A percentile compares a stretch with the other conserved stretches of the same genome.
phyloP scores from a whole-genome alignment of 345 rosid species.

The Heritiera littoralis region DNA sequence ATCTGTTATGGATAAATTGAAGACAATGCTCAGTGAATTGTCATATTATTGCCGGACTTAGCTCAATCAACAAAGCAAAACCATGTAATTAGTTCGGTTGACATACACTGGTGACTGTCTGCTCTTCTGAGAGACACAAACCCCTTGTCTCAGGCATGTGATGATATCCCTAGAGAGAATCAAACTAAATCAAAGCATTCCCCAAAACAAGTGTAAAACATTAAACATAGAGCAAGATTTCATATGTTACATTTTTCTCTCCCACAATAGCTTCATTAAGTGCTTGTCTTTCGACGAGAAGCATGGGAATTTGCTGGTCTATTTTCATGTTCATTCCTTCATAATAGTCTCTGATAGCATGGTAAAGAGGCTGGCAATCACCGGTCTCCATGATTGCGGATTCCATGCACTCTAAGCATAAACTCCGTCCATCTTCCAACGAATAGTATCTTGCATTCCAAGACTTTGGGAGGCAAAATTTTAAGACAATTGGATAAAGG shows the following conservation, averaged over 20 bases:
- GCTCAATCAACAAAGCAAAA: neutral
- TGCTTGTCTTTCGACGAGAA: constrained; percentile 91
- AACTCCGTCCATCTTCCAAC: constrained; percentile 79
- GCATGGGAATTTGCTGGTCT: constrained; percentile 95
- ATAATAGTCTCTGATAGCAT: constrained; percentile 83
- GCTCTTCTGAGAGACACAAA: constrained; percentile 94
- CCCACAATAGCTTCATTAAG: constrained; percentile 91
- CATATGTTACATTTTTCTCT: constrained; percentile 64
- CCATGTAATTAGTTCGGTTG: neutral
- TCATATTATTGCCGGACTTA: neutral
- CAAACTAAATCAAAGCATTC: constrained; percentile 24
- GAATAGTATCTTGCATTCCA: constrained; percentile 59
- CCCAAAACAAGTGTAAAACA: neutral
- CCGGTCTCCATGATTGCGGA: constrained; percentile 94
- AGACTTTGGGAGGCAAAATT: constrained; percentile 41
- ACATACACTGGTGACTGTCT: constrained; percentile 85
- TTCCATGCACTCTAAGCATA: constrained; percentile 93
- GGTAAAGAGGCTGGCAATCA: constrained; percentile 93
- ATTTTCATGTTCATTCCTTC: constrained; percentile 94
- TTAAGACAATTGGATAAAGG: neutral
- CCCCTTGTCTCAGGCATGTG: constrained; percentile 99
- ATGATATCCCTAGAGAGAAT: constrained; percentile 68
- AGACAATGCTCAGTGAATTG: constrained; percentile 3
- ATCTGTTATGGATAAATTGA: constrained; percentile 44
- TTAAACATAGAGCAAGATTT: neutral